Percentiles rank a stretch among this genome's conserved stretches.
Evolutionary conservation across 2,329 filamentous ascomycete genomes (phyloP).

Genomic region (Dactylellina sp.): DNA sequence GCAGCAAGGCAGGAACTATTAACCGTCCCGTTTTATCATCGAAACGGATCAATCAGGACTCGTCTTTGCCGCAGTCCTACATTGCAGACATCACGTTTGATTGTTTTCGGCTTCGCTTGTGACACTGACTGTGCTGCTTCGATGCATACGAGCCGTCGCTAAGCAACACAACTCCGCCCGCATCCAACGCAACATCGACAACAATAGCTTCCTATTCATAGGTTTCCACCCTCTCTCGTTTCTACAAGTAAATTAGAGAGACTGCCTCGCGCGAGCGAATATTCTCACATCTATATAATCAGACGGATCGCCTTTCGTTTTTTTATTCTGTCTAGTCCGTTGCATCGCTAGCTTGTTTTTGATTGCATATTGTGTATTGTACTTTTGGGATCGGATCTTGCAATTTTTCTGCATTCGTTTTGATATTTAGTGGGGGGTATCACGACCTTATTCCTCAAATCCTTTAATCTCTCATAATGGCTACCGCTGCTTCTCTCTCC

Average conservation of each 20-base stretch:
- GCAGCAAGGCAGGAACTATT: conserved; percentile 32
- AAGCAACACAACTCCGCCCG: conserved; percentile 37
- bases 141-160: conserved; percentile 48
- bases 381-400: conserved; percentile 41
- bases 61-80: conserved; percentile 40
- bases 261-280: conserved; percentile 49
- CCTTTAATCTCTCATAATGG: conserved; percentile 45
- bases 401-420: conserved; percentile 23
- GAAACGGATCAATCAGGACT: conserved; percentile 36
- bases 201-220: conserved; percentile 1
- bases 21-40: conserved; percentile 9
- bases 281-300: conserved; percentile 39
- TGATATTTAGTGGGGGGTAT: conserved; percentile 15
- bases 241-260: conserved; percentile 26
- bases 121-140: conserved; percentile 38
- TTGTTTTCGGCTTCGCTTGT: not conserved
- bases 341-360: too few species aligned
- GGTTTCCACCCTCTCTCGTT: conserved; percentile 24
- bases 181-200: conserved; percentile 19
- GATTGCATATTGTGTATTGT: conserved; percentile 19
- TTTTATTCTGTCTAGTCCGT: conserved; percentile 19
- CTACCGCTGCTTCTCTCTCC: conserved; percentile 15
- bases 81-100: not conserved
- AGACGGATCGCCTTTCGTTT: conserved; percentile 46
- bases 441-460: conserved; percentile 2